Conservation (phyloP, 164 flowering plant species). For the Macadamia integrifolia region DNA sequence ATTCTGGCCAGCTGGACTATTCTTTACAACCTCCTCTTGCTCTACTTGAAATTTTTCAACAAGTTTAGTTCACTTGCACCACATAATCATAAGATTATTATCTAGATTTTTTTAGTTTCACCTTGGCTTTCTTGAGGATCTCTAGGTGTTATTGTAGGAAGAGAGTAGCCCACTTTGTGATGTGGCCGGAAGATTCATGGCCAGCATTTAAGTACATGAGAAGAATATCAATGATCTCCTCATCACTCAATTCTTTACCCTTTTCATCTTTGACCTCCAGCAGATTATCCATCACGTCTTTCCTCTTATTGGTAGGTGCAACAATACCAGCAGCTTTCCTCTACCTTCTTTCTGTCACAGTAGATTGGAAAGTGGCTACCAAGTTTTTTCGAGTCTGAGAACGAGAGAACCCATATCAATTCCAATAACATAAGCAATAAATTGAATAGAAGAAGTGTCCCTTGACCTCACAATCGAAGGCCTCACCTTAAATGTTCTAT, state of each 20-base stretch:
- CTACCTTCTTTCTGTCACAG: slow-evolving; percentile 45
- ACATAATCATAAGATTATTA: background rate
- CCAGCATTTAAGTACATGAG: slow-evolving; percentile 95
- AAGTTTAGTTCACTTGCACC: background rate
- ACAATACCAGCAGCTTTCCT: slow-evolving; percentile 6
- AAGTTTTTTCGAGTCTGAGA: slow-evolving; percentile 75
- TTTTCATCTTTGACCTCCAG: slow-evolving; percentile 64
- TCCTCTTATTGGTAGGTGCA: slow-evolving; percentile 14
- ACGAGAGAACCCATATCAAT: background rate
- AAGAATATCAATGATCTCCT: slow-evolving; percentile 76
- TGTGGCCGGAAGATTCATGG: slow-evolving; percentile 95
- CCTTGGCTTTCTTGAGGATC: slow-evolving; percentile 66
- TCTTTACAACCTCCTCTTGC: slow-evolving; percentile 59
- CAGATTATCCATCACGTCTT: slow-evolving; percentile 84
- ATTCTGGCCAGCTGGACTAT: slow-evolving; percentile 51
- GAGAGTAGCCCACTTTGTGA: slow-evolving; percentile 75
- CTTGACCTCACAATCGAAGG: background rate
- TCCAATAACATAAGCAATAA: background rate
- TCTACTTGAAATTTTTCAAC: slow-evolving; percentile 40
- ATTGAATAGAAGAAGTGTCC: background rate
- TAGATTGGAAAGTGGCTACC: slow-evolving; percentile 52
- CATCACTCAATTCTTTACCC: slow-evolving; percentile 61
- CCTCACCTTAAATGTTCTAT: slow-evolving; percentile 75
- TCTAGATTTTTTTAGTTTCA: slow-evolving; percentile 9
- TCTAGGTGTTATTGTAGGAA: slow-evolving; percentile 68